A percentile compares a stretch with the other conserved stretches of the same genome.
phyloP scores from a whole-genome alignment of 2,329 filamentous ascomycete species.

The Sporothrix curviconia region DNA sequence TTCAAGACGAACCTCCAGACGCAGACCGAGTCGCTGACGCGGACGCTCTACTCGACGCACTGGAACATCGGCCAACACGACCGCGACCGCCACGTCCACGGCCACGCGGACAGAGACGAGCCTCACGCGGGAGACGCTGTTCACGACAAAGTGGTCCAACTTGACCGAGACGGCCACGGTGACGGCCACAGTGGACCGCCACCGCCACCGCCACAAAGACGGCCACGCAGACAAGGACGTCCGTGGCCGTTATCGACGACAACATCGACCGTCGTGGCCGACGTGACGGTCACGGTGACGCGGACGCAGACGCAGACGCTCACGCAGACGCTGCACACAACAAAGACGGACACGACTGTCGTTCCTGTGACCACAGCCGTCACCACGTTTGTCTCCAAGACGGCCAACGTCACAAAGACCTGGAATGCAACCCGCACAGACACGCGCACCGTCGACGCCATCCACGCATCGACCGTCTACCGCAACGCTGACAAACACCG shows the following conservation, averaged over 20 bases:
- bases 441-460: background rate
- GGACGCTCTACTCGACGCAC: background rate
- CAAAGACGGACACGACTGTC: background rate
- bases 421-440: background rate
- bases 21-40: background rate
- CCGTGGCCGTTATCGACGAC: background rate
- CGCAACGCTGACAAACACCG: background rate
- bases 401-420: background rate
- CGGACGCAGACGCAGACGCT: background rate
- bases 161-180: background rate
- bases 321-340: too few relatives aligned
- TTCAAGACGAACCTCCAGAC: background rate
- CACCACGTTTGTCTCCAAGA: background rate
- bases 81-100: background rate
- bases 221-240: background rate
- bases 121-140: background rate
- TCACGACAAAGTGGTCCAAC: background rate
- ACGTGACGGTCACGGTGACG: conserved; percentile 5
- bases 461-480: conserved; percentile 7
- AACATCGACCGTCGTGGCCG: background rate
- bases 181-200: background rate
- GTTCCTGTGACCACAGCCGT: background rate
- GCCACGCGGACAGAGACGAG: background rate
- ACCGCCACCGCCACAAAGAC: background rate
- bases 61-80: background rate